Evolutionary conservation across 164 flowering plant species (phyloP), one percentile per base, ranked within the genome.

Genomic region (Chimonanthus salicifolius): DNA sequence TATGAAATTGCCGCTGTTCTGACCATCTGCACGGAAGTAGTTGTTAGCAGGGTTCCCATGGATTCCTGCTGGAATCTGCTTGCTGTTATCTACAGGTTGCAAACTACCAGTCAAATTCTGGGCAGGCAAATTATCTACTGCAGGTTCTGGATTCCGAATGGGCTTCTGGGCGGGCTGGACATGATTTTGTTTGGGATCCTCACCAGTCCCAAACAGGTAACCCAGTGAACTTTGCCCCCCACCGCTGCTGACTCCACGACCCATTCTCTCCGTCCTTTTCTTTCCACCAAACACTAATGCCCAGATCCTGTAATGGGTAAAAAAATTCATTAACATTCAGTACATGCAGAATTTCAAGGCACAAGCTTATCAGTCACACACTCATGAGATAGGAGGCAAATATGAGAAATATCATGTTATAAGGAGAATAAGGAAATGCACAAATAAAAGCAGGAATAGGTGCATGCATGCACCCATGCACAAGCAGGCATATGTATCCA

Each of bases 161-260:
- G 33, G 33, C 33, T 33, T 33, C 33, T 33, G 33, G 2, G 33
- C 33, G 33, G 33, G 68, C 64, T 74, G 77, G 43, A 77, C 48
- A 68, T 49, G 68, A 49, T 6, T 33, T 33, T 33, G 9, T 49
- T 49, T 49, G 50, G 82, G 76, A 44, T 77, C 68, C 78, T 86
- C 87, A 20, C 85, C 85, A 72, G 84, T 71, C 64, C 87, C 87
- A 81, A 84, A 86, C 62, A 86, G 80, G 79, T 86, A 84, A 44
- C 84, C 84, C 77, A 86, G 71, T 10, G 88, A 86, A 81, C 88
- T 85, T 78, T 82, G 86, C 3, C 88, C 88, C 18, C 88, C 88
- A 16, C 86, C 88, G 62, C 82, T 78, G 80, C 88, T 86, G 47
- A 81, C 84, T 79, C 87, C 88, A 64, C 88, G 85, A 72, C 83